phyloP scores from a whole-genome alignment of 2,329 filamentous ascomycete species.

The Thermochaetoides dissita region DNA sequence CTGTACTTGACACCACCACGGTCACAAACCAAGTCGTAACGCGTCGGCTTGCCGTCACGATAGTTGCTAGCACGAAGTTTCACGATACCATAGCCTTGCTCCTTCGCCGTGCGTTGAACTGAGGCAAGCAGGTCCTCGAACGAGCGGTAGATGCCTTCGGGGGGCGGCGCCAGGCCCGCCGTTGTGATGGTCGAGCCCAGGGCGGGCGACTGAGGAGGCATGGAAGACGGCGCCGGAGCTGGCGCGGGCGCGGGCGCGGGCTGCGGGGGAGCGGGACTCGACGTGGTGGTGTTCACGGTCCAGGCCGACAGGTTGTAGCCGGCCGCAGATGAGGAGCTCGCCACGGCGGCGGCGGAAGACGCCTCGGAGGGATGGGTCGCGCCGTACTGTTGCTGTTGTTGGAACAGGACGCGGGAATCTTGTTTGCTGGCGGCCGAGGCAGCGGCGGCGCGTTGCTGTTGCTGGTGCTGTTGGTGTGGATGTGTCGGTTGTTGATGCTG shows the following conservation, averaged over 20 bases:
- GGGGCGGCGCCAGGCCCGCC: conserved; percentile 34
- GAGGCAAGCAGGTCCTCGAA: conserved; percentile 46
- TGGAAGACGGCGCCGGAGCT: conserved; percentile 19
- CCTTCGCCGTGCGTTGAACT: conserved; percentile 46
- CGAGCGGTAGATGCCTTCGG: conserved; percentile 44
- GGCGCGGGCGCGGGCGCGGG: background rate
- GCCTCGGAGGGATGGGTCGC: conserved; percentile 5
- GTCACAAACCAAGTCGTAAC: conserved; percentile 49
- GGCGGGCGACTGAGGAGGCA: conserved; percentile 33
- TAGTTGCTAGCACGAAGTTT: conserved; percentile 51
- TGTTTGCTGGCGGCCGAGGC: conserved; percentile 8
- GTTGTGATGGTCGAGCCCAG: conserved; percentile 13
- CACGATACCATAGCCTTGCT: conserved; percentile 48
- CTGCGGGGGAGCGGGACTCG: conserved; percentile 3
- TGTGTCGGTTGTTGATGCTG: conserved; percentile 8
- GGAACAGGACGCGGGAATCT: conserved; percentile 10
- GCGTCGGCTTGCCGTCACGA: conserved; percentile 46
- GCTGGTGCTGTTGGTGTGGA: conserved; percentile 11
- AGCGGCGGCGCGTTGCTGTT: conserved; percentile 11
- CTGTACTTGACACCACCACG: conserved; percentile 51
- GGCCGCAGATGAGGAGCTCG: conserved; percentile 10
- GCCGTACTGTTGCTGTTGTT: conserved; percentile 10
- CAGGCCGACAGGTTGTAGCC: conserved; percentile 14
- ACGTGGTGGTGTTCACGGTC: conserved; percentile 4
- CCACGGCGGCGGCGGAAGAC: conserved; percentile 5